These are phyloP conservation scores for Apiotrichum brassicae DNA, from an alignment of 1,284 basidiomycete genomes.

Conservation along the genomic window DNA sequence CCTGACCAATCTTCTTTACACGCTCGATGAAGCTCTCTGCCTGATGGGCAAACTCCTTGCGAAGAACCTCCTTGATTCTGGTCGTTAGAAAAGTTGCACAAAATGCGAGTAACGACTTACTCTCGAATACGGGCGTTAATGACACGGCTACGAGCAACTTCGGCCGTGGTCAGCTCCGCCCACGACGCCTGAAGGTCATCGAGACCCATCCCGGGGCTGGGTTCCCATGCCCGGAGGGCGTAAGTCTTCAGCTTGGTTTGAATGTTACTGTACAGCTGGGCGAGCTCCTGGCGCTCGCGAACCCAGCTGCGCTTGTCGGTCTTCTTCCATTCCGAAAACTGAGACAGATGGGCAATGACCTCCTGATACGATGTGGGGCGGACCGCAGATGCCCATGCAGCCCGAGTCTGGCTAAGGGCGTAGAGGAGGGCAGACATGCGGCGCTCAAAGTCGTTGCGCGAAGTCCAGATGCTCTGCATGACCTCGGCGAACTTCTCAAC, in stretches of 20 bases:
- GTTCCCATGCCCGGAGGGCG: constrained; percentile 72
- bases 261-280: constrained; percentile 84
- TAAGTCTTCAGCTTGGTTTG: constrained; percentile 93
- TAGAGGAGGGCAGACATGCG: constrained; percentile 60
- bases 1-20: constrained; percentile 64
- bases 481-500: constrained; percentile 95
- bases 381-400: constrained; percentile 57
- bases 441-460: constrained; percentile 81
- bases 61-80: constrained; percentile 82
- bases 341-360: constrained; percentile 66
- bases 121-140: constrained; percentile 89
- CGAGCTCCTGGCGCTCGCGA: constrained; percentile 79
- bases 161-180: constrained; percentile 64
- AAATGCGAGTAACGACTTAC: constrained; percentile 51
- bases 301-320: constrained; percentile 82
- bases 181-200: constrained; percentile 75
- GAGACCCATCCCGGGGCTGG: constrained; percentile 63
- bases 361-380: constrained; percentile 72
- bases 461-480: constrained; percentile 59
- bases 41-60: constrained; percentile 72
- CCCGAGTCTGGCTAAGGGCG: constrained; percentile 59
- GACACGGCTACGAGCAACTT: constrained; percentile 68
- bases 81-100: constrained; percentile 2
- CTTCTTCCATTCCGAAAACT: constrained; percentile 77
- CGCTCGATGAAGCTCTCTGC: constrained; percentile 78